Evolutionary conservation across 2,329 filamentous ascomycete genomes (phyloP).

Genomic region (Trichoderma harzianum): DNA sequence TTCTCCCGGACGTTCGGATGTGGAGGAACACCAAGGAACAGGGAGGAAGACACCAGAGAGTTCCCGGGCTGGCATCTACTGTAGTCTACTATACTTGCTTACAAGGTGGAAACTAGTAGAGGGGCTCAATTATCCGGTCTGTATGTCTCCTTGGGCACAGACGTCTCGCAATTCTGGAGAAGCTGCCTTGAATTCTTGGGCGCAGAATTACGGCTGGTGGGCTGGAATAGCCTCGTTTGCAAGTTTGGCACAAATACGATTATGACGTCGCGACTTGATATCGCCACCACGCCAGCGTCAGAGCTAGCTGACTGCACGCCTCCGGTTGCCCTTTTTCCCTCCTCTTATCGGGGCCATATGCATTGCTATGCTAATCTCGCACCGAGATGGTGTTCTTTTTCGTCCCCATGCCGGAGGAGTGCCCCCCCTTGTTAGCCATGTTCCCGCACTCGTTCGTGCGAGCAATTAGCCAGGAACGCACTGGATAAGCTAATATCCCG

Average conservation of each 20-base stretch:
- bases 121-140: neutral
- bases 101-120: neutral
- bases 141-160: neutral
- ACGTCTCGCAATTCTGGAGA: neutral
- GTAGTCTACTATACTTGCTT: neutral
- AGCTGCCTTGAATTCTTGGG: neutral
- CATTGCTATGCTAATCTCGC: neutral
- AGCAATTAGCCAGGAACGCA: constrained; percentile 5
- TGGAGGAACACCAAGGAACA: neutral
- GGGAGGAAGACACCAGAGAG: neutral
- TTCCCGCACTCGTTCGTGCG: neutral
- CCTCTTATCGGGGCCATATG: neutral
- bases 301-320: constrained; percentile 4
- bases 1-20: constrained; percentile 11
- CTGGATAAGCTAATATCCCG: neutral
- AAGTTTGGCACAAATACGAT: neutral
- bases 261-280: constrained; percentile 14
- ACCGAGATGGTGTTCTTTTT: neutral
- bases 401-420: neutral
- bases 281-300: constrained; percentile 15
- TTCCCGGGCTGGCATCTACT: neutral
- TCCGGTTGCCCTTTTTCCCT: neutral
- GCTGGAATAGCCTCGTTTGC: constrained; percentile 17
- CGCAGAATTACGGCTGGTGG: constrained; percentile 9
- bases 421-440: neutral